phyloP scores from a whole-genome alignment of 805 yeast genomes.

The Candida hispaniensis region DNA sequence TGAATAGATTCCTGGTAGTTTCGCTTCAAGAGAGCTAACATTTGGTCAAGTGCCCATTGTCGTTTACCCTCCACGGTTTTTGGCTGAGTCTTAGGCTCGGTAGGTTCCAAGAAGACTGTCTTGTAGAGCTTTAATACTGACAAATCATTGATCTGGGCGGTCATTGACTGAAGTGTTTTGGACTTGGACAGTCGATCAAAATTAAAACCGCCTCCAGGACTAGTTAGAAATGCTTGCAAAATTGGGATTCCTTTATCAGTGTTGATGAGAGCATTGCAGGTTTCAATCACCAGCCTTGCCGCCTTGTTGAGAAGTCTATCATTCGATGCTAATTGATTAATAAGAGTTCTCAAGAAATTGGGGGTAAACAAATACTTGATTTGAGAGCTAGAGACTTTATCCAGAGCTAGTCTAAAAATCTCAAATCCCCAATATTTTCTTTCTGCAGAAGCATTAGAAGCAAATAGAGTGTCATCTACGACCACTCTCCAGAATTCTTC shows the following conservation, averaged over 20 bases:
- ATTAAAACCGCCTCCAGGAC: slow-evolving; percentile 38
- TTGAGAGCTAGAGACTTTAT: slow-evolving; percentile 23
- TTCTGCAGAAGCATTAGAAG: slow-evolving; percentile 69
- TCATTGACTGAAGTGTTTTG: slow-evolving; percentile 44
- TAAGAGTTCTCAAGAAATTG: slow-evolving; percentile 59
- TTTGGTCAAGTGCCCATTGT: slow-evolving; percentile 51
- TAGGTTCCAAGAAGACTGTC: slow-evolving; percentile 7
- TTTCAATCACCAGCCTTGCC: slow-evolving; percentile 42
- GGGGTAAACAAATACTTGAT: slow-evolving; percentile 24
- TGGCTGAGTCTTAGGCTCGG: slow-evolving; percentile 16
- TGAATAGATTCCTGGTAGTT: slow-evolving; percentile 19
- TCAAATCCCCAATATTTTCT: slow-evolving; percentile 81
- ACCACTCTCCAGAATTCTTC: slow-evolving; percentile 69
- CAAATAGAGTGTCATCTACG: slow-evolving; percentile 71
- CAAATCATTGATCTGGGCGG: slow-evolving; percentile 25
- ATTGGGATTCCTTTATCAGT: slow-evolving; percentile 26
- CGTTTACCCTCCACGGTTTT: slow-evolving; percentile 29
- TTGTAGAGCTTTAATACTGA: slow-evolving; percentile 9
- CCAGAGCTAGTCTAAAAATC: slow-evolving; percentile 45
- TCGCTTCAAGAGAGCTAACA: slow-evolving; percentile 36
- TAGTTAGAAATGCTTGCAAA: slow-evolving; percentile 32
- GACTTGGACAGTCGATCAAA: slow-evolving; percentile 72
- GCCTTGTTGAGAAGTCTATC: slow-evolving; percentile 58
- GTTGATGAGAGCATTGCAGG: slow-evolving; percentile 33
- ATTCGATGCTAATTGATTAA: slow-evolving; percentile 62